Evolutionary conservation across 176 grass and related monocot species (phyloP).

Genomic region (Olyra latifolia): DNA sequence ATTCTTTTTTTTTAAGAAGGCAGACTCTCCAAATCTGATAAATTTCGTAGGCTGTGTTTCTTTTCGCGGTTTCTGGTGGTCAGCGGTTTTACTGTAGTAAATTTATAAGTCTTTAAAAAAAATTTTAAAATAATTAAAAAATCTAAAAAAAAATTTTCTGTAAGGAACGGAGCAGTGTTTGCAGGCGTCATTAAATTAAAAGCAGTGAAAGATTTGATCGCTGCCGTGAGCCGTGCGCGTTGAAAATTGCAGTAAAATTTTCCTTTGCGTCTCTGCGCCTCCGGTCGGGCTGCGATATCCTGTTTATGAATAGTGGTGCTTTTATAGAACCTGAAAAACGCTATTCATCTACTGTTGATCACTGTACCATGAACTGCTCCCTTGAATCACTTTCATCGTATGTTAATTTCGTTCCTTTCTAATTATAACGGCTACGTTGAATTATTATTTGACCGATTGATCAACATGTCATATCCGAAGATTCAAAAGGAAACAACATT

Average conservation of each 20-base stretch:
- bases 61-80: too few species aligned
- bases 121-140: too few species aligned
- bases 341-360: slow-evolving; percentile 32
- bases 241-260: slow-evolving; percentile 1
- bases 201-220: slow-evolving; percentile 23
- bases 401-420: not conserved
- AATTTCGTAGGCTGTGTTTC: too few species aligned
- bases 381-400: not conserved
- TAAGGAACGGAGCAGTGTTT: too few species aligned
- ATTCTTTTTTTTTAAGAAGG: too few species aligned
- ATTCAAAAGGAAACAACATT: too few species aligned
- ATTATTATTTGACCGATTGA: not conserved
- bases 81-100: too few species aligned
- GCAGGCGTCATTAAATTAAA: too few species aligned
- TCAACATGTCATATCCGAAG: too few species aligned
- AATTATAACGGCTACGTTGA: not conserved
- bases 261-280: not conserved
- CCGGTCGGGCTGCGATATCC: slow-evolving; percentile 29
- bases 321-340: slow-evolving; percentile 27
- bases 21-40: too few species aligned
- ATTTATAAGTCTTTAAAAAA: too few species aligned
- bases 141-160: too few species aligned
- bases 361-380: not conserved
- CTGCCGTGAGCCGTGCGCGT: not conserved
- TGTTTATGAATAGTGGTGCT: slow-evolving; percentile 31